These are phyloP conservation scores for Platanthera guangdongensis DNA, from an alignment of 106 monocot genomes.

Conservation along the genomic window DNA sequence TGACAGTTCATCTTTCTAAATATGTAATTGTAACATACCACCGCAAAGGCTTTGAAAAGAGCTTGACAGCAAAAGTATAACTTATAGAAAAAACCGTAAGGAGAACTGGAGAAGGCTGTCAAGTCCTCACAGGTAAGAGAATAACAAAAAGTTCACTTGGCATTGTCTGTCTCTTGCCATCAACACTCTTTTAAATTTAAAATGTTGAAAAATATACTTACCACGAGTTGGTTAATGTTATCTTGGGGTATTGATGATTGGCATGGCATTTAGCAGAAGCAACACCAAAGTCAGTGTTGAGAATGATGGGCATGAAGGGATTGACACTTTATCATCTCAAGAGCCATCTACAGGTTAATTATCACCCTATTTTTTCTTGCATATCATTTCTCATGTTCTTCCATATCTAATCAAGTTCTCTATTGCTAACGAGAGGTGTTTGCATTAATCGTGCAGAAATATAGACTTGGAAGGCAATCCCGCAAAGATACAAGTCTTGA, in stretches of 20 bases:
- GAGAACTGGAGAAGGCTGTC: neutral
- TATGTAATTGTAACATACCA: neutral
- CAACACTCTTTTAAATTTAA: neutral
- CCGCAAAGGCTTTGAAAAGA: neutral
- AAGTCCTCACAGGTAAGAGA: neutral
- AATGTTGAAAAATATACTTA: neutral
- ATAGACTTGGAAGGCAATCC: constrained; percentile 59
- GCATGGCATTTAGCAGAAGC: constrained; percentile 32
- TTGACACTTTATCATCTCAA: constrained; percentile 78
- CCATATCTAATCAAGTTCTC: neutral
- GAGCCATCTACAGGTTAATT: constrained; percentile 74
- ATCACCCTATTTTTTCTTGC: constrained; percentile 4
- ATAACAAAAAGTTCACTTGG: neutral
- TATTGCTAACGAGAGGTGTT: neutral
- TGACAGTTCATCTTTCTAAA: neutral
- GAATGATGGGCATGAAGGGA: constrained; percentile 58
- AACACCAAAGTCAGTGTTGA: constrained; percentile 64
- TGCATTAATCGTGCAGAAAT: constrained; percentile 37
- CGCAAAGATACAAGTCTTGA: constrained; percentile 29
- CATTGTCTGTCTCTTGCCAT: neutral
- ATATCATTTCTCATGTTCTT: neutral
- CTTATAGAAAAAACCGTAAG: neutral
- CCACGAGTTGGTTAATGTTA: neutral
- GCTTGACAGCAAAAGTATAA: neutral
- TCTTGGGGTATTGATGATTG: neutral